Conservation (phyloP, 2,329 filamentous ascomycete species). For the Botrytis hyacinthi region DNA sequence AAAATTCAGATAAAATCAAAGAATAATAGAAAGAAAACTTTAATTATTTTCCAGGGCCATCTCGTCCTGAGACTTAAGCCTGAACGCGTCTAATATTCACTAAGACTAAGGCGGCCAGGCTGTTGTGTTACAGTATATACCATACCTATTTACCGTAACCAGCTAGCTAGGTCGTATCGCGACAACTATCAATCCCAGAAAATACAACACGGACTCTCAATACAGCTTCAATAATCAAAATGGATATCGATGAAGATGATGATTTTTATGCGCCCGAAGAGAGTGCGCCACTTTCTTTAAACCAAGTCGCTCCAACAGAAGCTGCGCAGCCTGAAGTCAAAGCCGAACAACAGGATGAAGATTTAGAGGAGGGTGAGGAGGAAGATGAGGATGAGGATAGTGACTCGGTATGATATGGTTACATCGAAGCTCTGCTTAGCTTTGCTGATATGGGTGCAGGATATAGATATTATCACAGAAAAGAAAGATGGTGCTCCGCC, state of each 20-base stretch:
- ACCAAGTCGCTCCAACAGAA: conserved; percentile 31
- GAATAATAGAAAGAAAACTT: background rate
- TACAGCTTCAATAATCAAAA: conserved; percentile 39
- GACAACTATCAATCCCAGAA: conserved; percentile 4
- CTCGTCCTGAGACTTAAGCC: background rate
- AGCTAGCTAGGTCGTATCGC: background rate
- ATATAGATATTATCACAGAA: conserved; percentile 68
- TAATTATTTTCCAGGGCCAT: background rate
- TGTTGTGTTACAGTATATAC: background rate
- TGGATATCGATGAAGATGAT: conserved; percentile 68
- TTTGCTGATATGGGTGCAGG: conserved; percentile 42
- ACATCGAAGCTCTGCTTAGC: background rate
- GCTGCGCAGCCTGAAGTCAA: conserved; percentile 33
- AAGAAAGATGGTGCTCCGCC: conserved; percentile 62
- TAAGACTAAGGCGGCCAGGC: conserved; percentile 1
- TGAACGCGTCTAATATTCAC: conserved; percentile 15
- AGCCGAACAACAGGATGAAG: conserved; percentile 47
- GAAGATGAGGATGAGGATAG: conserved; percentile 59
- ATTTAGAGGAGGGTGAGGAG: conserved; percentile 63
- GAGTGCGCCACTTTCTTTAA: conserved; percentile 39
- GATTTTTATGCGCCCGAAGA: conserved; percentile 66
- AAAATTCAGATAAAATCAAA: background rate
- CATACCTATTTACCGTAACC: background rate
- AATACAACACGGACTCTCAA: conserved; percentile 8
- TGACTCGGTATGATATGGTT: conserved; percentile 49